phyloP scores from a whole-genome alignment of 805 yeast species.

The Yamadazyma akitaensis region DNA sequence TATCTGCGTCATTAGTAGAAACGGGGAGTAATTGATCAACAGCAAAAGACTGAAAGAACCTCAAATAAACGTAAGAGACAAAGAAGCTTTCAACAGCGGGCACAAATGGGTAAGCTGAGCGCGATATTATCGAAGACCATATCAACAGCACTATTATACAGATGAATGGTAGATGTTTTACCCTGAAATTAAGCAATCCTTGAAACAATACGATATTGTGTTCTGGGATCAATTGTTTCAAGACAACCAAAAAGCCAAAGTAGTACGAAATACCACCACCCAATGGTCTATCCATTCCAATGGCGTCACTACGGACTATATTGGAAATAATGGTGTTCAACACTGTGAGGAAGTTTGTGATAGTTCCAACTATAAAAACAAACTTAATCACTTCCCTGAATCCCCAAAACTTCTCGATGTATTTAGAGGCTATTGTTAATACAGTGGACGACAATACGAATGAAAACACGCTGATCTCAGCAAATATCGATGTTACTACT shows the following conservation, averaged over 20 bases:
- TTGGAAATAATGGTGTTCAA: conserved; percentile 38
- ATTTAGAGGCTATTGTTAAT: conserved; percentile 40
- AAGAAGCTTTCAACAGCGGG: conserved; percentile 61
- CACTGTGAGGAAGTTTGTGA: conserved; percentile 55
- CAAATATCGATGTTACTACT: conserved; percentile 57
- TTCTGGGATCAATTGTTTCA: conserved; percentile 58
- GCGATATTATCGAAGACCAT: conserved; percentile 32
- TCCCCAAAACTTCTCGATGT: conserved; percentile 53
- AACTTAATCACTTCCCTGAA: conserved; percentile 47
- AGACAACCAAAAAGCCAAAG: conserved; percentile 54
- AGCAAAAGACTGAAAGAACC: conserved; percentile 67
- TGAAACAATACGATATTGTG: conserved; percentile 49
- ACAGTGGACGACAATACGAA: conserved; percentile 38
- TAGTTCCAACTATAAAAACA: conserved; percentile 49
- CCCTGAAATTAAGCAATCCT: conserved; percentile 46
- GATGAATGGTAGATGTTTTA: conserved; percentile 60
- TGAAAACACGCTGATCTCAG: conserved; percentile 51
- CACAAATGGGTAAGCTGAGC: conserved; percentile 47
- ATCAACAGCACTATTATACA: conserved; percentile 27
- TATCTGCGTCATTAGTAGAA: conserved; percentile 25
- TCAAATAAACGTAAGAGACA: conserved; percentile 68
- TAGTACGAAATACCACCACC: conserved; percentile 52
- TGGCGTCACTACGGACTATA: conserved; percentile 31
- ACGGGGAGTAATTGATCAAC: conserved; percentile 54
- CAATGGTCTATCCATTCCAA: conserved; percentile 42